Conservation (phyloP, 495 filamentous ascomycete genomes). For the Tuber umbilicatum region DNA sequence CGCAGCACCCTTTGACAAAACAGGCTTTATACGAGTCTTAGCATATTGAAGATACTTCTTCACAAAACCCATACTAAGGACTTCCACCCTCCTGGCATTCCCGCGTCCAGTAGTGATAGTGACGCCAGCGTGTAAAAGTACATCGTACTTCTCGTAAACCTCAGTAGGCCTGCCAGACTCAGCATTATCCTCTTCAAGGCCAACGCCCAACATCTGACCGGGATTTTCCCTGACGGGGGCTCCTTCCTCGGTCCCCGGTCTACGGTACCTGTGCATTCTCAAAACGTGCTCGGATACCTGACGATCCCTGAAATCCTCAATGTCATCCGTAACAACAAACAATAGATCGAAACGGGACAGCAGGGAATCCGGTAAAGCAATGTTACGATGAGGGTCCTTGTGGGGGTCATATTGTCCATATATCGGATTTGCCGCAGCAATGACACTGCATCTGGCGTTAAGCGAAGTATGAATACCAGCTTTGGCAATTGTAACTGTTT, state of each 20-base stretch:
- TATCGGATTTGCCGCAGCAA: constrained; percentile 95
- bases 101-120: constrained; percentile 66
- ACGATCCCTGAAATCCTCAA: constrained; percentile 83
- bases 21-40: constrained; percentile 82
- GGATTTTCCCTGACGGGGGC: constrained; percentile 86
- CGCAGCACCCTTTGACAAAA: constrained; percentile 85
- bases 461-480: constrained; percentile 97
- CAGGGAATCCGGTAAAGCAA: constrained; percentile 92
- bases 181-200: constrained; percentile 68
- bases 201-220: constrained; percentile 80
- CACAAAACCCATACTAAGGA: constrained; percentile 97
- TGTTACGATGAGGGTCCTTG: constrained; percentile 98
- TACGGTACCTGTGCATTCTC: constrained; percentile 93
- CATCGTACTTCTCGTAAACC: constrained; percentile 93
- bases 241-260: constrained; percentile 90
- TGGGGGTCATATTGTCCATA: constrained; percentile 98
- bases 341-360: constrained; percentile 98
- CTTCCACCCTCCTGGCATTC: constrained; percentile 65
- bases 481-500: constrained; percentile 98
- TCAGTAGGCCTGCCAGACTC: constrained; percentile 63
- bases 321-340: constrained; percentile 97
- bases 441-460: constrained; percentile 93
- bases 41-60: constrained; percentile 99
- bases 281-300: constrained; percentile 94
- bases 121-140: constrained; percentile 91